Evolutionary conservation across 768 basidiomycete genomes (phyloP), one percentile per base, ranked within the genome.

Genomic region (Tephrocybe sp.): DNA sequence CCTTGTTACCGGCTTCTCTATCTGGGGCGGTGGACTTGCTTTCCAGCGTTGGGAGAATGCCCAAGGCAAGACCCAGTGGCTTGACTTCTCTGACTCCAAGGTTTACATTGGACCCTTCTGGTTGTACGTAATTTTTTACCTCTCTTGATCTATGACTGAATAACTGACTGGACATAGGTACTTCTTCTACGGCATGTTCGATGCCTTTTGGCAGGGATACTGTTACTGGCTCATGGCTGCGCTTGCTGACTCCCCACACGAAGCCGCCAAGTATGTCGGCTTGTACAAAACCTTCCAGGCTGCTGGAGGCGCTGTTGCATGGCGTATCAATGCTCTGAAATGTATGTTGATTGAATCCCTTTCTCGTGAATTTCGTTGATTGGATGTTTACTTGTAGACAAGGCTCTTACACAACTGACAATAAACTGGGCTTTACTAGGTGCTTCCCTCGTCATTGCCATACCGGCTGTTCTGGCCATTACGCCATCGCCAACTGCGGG

Each of bases 211-310:
- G 64, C 64, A 64, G 52, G 61, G 62, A 8, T 65, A 57, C 42
- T 64, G 64, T 34, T 65, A 65, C 47, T 65, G 64, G 64, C 27
- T 65, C 28, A 65, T 65, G 64, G 64, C 61, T 35, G 55, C 64
- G 1, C 46, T 64, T 5, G 61, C 64, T 9, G 54, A 62, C 15
- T 58, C 59, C 5, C 64, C 64, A 4, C 55, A 59, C 28, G 56
- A 57, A 25, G 64, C 63, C 9, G 64, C 62, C 22, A 65, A 65
- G 46, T 64, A 62, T 34, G 64, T 65, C 28, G 61, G 64, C 36
- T 41, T 65, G 30, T 65, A 65, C 51, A 65, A 65, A 39, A 61
- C 64, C 2, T 60, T 65, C 49, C 64, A 65, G 52, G 62, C 64
- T 4, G 49, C 63, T 6, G 64, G 64, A 18, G 64, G 64, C 22